phyloP scores from a whole-genome alignment of 148 eudicot species.

The Rhododendron ferrugineum region DNA sequence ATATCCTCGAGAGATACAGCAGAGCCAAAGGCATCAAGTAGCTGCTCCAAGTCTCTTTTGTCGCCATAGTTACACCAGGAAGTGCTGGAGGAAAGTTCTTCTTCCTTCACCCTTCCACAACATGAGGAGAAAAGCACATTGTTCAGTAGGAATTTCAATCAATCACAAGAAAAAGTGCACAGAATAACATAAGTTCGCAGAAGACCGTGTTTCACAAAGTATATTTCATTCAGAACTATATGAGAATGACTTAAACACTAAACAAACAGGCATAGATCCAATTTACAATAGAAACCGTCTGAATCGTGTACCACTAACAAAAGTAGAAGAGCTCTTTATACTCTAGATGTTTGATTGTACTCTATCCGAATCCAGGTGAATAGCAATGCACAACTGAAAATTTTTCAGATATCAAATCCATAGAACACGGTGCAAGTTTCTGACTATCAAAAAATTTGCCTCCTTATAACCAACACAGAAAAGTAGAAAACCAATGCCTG shows the following conservation, averaged over 20 bases:
- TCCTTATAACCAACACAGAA: neutral
- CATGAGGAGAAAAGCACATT: constrained; percentile 5
- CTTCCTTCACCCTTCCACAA: constrained; percentile 30
- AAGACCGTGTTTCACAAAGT: neutral
- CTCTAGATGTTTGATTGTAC: neutral
- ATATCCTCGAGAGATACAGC: constrained; percentile 53
- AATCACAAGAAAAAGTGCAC: neutral
- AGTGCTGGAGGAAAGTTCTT: constrained; percentile 13
- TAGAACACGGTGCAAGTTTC: neutral
- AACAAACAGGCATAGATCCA: neutral
- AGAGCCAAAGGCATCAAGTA: constrained; percentile 67
- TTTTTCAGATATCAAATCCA: neutral
- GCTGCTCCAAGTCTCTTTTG: constrained; percentile 40
- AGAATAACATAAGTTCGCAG: neutral
- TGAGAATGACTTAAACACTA: neutral
- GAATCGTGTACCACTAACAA: neutral
- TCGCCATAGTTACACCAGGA: constrained; percentile 18
- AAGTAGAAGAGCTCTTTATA: neutral
- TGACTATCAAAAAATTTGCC: neutral
- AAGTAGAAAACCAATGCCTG: neutral
- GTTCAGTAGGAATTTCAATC: neutral
- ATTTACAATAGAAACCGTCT: neutral
- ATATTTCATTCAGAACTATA: neutral
- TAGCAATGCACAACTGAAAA: neutral
- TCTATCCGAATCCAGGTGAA: neutral